Conservation (phyloP, 2,329 filamentous ascomycete species). For the Ambrosiella xylebori region DNA sequence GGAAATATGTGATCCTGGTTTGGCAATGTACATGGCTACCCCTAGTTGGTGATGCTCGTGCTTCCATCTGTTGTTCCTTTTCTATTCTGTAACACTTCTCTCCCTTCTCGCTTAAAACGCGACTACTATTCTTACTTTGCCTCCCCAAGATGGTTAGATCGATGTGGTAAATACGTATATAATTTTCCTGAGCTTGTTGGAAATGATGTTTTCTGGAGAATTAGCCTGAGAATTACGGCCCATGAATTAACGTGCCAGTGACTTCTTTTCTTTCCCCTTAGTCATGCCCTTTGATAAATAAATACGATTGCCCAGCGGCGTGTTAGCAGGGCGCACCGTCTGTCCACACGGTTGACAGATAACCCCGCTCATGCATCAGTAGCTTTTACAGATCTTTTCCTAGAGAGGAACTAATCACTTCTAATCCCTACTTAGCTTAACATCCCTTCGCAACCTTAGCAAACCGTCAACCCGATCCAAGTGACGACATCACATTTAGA, state of each 20-base stretch:
- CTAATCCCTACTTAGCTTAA: not conserved
- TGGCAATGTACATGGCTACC: not conserved
- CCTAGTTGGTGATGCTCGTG: not conserved
- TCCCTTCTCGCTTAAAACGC: not conserved
- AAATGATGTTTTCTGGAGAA: too few relatives aligned
- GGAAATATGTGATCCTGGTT: too few relatives aligned
- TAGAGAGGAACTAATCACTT: not conserved
- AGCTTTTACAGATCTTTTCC: constrained; percentile 6
- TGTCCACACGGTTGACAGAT: not conserved
- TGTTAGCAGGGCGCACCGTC: not conserved
- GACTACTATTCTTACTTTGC: too few relatives aligned
- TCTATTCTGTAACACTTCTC: not conserved
- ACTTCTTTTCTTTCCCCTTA: too few relatives aligned
- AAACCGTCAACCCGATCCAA: not conserved
- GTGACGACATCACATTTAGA: too few relatives aligned
- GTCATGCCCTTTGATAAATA: not conserved
- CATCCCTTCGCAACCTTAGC: not conserved
- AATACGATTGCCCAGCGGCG: not conserved
- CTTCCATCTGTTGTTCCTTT: not conserved
- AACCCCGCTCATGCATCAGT: not conserved
- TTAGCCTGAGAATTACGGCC: too few relatives aligned
- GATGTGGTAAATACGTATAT: too few relatives aligned
- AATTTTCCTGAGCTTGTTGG: too few relatives aligned
- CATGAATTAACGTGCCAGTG: too few relatives aligned
- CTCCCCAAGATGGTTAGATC: too few relatives aligned